Percentiles rank a stretch among this genome's conserved stretches.
phyloP scores from a whole-genome alignment of 352 stramenopile species.

The Blastocystis sp. region DNA sequence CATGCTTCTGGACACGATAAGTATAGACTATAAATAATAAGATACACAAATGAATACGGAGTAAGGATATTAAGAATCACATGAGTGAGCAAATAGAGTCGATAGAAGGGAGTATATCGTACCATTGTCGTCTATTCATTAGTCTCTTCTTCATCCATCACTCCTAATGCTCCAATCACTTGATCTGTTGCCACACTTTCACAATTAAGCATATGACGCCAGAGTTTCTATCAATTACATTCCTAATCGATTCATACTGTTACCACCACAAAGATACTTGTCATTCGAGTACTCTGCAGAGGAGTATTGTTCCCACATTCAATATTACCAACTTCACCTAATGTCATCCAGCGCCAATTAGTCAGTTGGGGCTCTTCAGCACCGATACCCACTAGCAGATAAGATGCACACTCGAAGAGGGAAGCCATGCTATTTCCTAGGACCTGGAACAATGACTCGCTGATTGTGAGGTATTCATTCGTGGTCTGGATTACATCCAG shows the following conservation, averaged over 20 bases:
- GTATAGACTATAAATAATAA: neutral
- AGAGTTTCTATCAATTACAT: neutral
- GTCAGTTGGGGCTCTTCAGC: neutral
- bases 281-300: conserved; percentile 15
- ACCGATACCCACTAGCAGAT: neutral
- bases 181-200: neutral
- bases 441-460: neutral
- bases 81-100: neutral
- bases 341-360: conserved; percentile 23
- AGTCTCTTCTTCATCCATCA: neutral
- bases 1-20: neutral
- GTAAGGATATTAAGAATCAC: neutral
- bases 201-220: conserved; percentile 32
- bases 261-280: conserved; percentile 5
- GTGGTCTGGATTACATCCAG: conserved; percentile 24
- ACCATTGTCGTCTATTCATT: neutral
- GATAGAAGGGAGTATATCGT: neutral
- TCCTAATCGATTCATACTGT: neutral
- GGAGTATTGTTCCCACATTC: neutral
- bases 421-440: neutral
- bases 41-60: neutral
- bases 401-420: neutral
- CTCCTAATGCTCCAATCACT: neutral
- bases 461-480: conserved; percentile 25
- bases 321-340: neutral